phyloP scores from a whole-genome alignment of 805 yeast genomes.

The Nakazawaea populi region DNA sequence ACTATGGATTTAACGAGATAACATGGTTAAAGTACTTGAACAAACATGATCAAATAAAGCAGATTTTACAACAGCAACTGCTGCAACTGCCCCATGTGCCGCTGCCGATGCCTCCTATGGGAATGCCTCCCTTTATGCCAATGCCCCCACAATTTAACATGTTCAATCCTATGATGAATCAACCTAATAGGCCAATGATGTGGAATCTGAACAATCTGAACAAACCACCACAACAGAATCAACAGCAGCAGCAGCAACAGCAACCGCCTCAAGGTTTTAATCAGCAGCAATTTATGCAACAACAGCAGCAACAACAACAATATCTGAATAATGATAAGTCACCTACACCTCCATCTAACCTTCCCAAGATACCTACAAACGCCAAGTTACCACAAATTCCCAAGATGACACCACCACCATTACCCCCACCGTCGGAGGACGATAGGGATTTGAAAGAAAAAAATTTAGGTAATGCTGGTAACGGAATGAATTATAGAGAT shows the following conservation, averaged over 20 bases:
- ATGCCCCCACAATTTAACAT: conserved; percentile 10
- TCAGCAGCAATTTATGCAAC: not conserved
- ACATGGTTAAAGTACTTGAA: conserved; percentile 93
- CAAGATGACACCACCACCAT: conserved; percentile 10
- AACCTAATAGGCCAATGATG: conserved; percentile 3
- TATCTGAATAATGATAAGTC: conserved; percentile 10
- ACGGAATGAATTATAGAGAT: conserved; percentile 1
- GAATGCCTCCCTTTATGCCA: conserved; percentile 12
- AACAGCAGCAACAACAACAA: not conserved
- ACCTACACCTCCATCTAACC: conserved; percentile 15
- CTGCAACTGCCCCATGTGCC: conserved; percentile 14
- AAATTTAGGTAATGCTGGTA: not conserved
- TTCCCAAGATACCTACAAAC: conserved; percentile 21
- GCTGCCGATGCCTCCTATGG: conserved; percentile 11
- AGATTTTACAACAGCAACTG: conserved; percentile 21
- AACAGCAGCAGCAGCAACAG: not conserved
- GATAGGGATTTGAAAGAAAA: conserved; percentile 2
- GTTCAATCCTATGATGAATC: conserved; percentile 12
- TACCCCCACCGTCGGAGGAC: conserved; percentile 1
- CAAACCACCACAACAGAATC: conserved; percentile 1
- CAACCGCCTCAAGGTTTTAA: not conserved
- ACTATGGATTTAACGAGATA: conserved; percentile 93
- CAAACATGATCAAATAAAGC: conserved; percentile 77
- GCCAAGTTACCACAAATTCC: conserved; percentile 17
- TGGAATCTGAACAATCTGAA: conserved; percentile 7